These are phyloP conservation scores for Wickerhamomyces chaumierensis DNA, from an alignment of 805 yeast species.

Conservation along the genomic window DNA sequence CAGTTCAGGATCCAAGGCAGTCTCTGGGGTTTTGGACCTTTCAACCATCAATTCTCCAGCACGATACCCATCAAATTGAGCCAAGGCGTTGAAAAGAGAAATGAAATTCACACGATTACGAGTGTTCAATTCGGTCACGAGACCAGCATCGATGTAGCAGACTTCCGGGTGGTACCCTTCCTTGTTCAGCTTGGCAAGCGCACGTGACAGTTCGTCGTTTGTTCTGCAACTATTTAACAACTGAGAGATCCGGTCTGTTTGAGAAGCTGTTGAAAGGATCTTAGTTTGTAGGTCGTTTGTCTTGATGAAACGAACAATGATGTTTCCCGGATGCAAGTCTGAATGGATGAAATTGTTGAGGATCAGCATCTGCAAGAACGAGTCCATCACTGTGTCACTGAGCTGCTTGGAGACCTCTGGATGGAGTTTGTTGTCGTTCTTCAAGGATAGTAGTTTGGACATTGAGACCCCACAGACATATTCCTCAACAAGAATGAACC, in stretches of 20 bases:
- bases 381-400: slow-evolving; percentile 77
- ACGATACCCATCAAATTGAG: slow-evolving; percentile 84
- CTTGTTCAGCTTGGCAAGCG: slow-evolving; percentile 33
- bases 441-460: slow-evolving; percentile 45
- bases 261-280: slow-evolving; percentile 12
- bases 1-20: slow-evolving; percentile 73
- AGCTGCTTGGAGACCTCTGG: slow-evolving; percentile 50
- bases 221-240: too few relatives aligned
- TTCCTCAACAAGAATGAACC: slow-evolving; percentile 78
- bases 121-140: slow-evolving; percentile 80
- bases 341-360: slow-evolving; percentile 93
- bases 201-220: slow-evolving; percentile 30
- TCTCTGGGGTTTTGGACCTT: slow-evolving; percentile 88
- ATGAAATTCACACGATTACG: slow-evolving; percentile 74
- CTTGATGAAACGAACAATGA: slow-evolving; percentile 62
- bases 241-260: slow-evolving; percentile 15
- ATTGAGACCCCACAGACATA: slow-evolving; percentile 75
- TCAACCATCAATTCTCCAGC: slow-evolving; percentile 97
- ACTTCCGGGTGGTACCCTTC: slow-evolving; percentile 73
- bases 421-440: slow-evolving; percentile 25
- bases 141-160: slow-evolving; percentile 87
- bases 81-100: slow-evolving; percentile 77
- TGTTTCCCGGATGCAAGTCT: slow-evolving; percentile 95
- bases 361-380: slow-evolving; percentile 87
- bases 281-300: slow-evolving; percentile 23